phyloP scores from a whole-genome alignment of 1,284 basidiomycete species.

The Waitea zeae region DNA sequence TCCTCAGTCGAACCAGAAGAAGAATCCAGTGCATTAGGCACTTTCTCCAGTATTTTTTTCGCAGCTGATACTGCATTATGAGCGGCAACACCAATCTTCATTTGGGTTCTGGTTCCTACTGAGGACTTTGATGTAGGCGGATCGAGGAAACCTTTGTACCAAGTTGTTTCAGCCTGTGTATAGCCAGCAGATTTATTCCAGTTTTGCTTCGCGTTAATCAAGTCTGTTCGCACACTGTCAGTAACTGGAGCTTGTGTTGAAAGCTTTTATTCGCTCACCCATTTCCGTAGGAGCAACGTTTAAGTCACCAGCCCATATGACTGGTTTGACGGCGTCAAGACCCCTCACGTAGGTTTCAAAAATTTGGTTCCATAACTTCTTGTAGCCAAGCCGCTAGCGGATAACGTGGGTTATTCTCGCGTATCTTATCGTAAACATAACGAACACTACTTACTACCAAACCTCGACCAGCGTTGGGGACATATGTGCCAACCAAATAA shows the following conservation, averaged over 20 bases:
- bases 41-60: no score
- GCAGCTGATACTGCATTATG: no score
- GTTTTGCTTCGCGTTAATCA: conserved; percentile 40
- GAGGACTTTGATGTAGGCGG: conserved; percentile 17
- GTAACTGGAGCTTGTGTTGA: neutral
- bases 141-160: conserved; percentile 46
- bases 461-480: conserved; percentile 70
- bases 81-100: no score
- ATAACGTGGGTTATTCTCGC: neutral
- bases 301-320: conserved; percentile 82
- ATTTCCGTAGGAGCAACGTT: conserved; percentile 71
- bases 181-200: conserved; percentile 75
- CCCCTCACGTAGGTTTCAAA: conserved; percentile 57
- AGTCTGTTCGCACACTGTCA: neutral
- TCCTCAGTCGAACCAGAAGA: no score
- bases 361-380: conserved; percentile 62
- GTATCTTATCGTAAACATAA: no score
- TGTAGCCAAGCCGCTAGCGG: conserved; percentile 46
- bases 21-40: no score
- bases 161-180: conserved; percentile 61
- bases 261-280: conserved; percentile 33
- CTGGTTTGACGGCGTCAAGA: conserved; percentile 62
- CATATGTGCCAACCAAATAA: conserved; percentile 72
- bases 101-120: conserved; percentile 11
- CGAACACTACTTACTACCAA: conserved; percentile 42